Evolutionary conservation across 495 filamentous ascomycete genomes (phyloP), one percentile per base, ranked within the genome.

Genomic region (Aspergillus taichungensis): DNA sequence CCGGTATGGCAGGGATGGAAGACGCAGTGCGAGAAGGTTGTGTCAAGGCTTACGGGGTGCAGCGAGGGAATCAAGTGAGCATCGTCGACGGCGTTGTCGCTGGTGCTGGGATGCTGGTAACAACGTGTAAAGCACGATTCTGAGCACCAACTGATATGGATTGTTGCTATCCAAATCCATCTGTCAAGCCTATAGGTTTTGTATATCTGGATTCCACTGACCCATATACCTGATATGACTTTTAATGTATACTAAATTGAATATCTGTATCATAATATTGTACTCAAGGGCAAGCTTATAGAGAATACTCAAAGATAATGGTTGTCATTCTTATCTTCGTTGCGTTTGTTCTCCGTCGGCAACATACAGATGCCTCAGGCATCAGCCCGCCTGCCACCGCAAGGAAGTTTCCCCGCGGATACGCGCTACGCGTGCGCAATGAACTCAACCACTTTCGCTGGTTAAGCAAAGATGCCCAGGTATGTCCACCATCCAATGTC

Each of bases 1-100:
- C 89, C 34, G 91, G 92, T 5, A 95, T 96, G 92, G 83, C 79
- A 14, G 92, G 91, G 9, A 76, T 97, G 69, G 85, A 91, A 44
- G 74, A 81, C 45, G 83, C 85, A 40, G 87, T 95, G 36, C 73
- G 83, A 40, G 75, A 76, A 32, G 83, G 81, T 2, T 84, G 84
- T 35, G 57, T 76, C 27, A 75, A 81, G 43, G 71, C 72, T 13
- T 78, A 82, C 49, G 87, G 85, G 10, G 64, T 74, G 35, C 62
- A 71, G 10, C 67, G 74, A 38, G 87, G 84, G 0, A 59, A 51
- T 37, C 59, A 68, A 18, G 74, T 95, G 4, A 74, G 73, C 56
- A 80, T 95, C 50, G 74, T 95, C 31, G 91, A 96, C 67, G 89
- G 90, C 3, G 86, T 95, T 1, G 77, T 79, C 55, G 84, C 85